Evolutionary conservation across 2,329 filamentous ascomycete genomes (phyloP), one percentile per base, ranked within the genome.

Genomic region (Colletotrichum sp.): DNA sequence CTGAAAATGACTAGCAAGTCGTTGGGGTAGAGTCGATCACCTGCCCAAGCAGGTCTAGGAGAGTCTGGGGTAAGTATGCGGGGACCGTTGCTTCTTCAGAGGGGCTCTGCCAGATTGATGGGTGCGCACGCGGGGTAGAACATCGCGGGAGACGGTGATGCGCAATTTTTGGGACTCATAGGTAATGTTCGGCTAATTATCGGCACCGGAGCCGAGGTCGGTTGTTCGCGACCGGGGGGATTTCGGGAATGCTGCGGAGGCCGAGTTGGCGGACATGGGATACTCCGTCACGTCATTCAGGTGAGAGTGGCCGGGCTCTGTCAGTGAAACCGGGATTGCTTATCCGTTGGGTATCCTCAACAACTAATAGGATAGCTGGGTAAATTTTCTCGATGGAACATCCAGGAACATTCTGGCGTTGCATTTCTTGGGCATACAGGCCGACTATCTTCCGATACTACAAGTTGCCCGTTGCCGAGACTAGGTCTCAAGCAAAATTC

Each of bases 11-110:
- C 44, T 13, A 21, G 44, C n/a, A 52, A 21, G 44, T 52, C 44
- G 44, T 52, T 52, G 44, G 44, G 44, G n/a, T 52, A 21, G 6
- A 52, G 55, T 57, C 39, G 55, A 64, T 72, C 63, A 72, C 55
- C 63, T 68, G 63, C 72, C 72, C 18, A 67, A 63, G 32, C 24
- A 24, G 55, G 68, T 5, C 18, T 63, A 62, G 30, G 8, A 28
- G 32, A 55, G 52, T 21, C 39, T 34, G 55, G 24, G 62, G 62
- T 36, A 57, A 55, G 55, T 15, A 18, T 62, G 72, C 44, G 72
- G 63, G 63, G 69, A 44, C 10, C 6, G 72, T 72, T 63, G 55
- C 62, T 62, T 68, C 68, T 71, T 60, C 30, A 63, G 68, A 68
- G 68, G 68, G 63, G 63, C 72, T 15, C 28, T 44, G 16, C 44